Base-by-base conservation (phyloP, 345 rosid genomes). In the Eutrema japonicum region DNA sequence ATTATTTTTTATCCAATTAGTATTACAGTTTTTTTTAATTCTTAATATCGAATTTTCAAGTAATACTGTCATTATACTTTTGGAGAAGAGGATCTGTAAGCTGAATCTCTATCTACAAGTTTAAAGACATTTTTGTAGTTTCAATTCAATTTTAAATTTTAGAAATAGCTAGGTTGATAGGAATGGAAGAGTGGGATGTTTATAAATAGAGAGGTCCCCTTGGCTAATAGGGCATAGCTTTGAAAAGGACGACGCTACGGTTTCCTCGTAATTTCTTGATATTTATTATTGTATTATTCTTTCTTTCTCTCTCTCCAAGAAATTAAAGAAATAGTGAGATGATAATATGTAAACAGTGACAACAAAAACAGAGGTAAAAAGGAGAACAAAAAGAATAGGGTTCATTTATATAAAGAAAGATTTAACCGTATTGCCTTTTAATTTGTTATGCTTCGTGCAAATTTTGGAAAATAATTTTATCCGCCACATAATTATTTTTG, bases 181-280 rank as follows among this genome's bases (percentile, higher is more conserved):
- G 45, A 58, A 61, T 26, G 14, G 56, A 61, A 67, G 63, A 66
- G 62, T 66, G 45, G 29, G 45, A 59, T 58, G 30, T 7, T 27
- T 41, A 58, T 54, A 32, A 48, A 50, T 75, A 75, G 79, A 75
- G 70, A 75, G 79, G 79, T 68, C 79, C 79, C 79, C 74, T 45
- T 27, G 36, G 43, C 64, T 47, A 68, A 68, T 46, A 75, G 64
- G 74, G 63, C 74, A 75, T 68, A 68, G 74, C 79, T 36, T 75
- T 62, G 70, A 75, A 69, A 75, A 75, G 79, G 74, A 75, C 74
- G 70, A 75, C 50, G 74, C 70, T 45, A 29, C 41, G 32, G 72
- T 46, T 68, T 75, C 74, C 69, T 68, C 64, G 74, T 61, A 52
- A 68, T 68, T 75, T 68, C 56, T 68, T 61, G 57, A 36, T 30